Evolutionary conservation across 345 rosid genomes (phyloP), one percentile per base, ranked within the genome.

Genomic region (Crucihimalaya himalaica): DNA sequence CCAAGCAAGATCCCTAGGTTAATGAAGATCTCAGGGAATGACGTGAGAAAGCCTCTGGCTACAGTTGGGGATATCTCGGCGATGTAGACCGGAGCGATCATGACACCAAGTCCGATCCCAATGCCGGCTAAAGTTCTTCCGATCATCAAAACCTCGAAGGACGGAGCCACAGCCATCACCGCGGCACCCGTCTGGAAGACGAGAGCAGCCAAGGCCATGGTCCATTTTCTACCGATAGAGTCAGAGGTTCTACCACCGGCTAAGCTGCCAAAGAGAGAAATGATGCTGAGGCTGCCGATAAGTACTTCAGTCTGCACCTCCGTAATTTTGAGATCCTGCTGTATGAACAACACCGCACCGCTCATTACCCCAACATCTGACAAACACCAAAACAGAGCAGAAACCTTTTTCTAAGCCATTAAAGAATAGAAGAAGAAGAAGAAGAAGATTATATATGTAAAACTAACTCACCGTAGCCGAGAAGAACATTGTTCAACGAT

Each of bases 281-380:
- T 52, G 71, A 90, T 77, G 77, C 96, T 93, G 84, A 93, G 83
- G 70, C 82, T 72, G 28, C 98, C 97, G 29, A 93, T 79, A 34
- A 93, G 88, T 46, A 90, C 82, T 77, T 93, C 98, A 50, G 83
- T 83, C 53, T 93, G 96, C 13, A 93, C 92, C 83, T 87, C 89
- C 4, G 85, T 86, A 40, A 89, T 88, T 13, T 87, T 90, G 32
- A 93, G 82, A 70, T 93, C 97, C 81, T 93, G 82, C 54, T 90
- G 88, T 66, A 93, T 93, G 78, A 89, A 93, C 72, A 89, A 79
- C 75, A 93, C 85, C 62, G 98, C 98, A 74, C 98, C 97, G 67
- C 98, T 93, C 97, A 93, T 93, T 27, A 93, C 96, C 50, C 97
- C 98, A 3, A 93, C 92, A 84, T 93, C 97, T 93, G 92, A 72